Evolutionary conservation across 1,139 yeast genomes (phyloP).

Genomic region (Yamadazyma trypodendri): DNA sequence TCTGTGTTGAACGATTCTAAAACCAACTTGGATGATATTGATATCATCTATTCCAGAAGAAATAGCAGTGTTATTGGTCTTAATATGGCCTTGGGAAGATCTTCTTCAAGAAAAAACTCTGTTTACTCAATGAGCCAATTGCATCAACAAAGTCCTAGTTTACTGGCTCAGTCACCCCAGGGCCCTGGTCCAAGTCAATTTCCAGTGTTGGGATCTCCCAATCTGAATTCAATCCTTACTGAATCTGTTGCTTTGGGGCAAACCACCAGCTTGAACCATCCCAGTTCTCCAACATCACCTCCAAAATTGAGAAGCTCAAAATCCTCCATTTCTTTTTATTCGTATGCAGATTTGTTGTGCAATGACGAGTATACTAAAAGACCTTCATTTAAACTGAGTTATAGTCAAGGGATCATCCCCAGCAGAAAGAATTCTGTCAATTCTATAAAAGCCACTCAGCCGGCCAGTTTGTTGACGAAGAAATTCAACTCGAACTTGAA

Average conservation of each 20-base stretch:
- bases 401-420: constrained; percentile 32
- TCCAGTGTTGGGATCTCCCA: not conserved
- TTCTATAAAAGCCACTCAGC: constrained; percentile 6
- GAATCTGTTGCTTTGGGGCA: constrained; percentile 3
- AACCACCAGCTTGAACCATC: constrained; percentile 8
- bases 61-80: constrained; percentile 56
- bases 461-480: constrained; percentile 7
- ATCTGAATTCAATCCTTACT: not conserved
- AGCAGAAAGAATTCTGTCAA: constrained; percentile 18
- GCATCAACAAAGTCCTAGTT: constrained; percentile 11
- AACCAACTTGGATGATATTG: constrained; percentile 64
- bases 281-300: constrained; percentile 32
- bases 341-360: constrained; percentile 76
- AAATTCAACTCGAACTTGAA: constrained; percentile 18
- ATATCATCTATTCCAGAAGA: constrained; percentile 67
- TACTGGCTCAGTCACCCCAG: not conserved
- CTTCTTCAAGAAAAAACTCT: constrained; percentile 44
- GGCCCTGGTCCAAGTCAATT: constrained; percentile 1
- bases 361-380: constrained; percentile 62
- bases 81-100: constrained; percentile 59
- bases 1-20: constrained; percentile 55
- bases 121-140: constrained; percentile 30
- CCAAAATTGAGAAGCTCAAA: constrained; percentile 39
- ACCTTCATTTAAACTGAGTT: constrained; percentile 47
- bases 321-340: constrained; percentile 66